Evolutionary conservation across 2,329 filamentous ascomycete species (phyloP).

Genomic region (Kalmusia sp.): DNA sequence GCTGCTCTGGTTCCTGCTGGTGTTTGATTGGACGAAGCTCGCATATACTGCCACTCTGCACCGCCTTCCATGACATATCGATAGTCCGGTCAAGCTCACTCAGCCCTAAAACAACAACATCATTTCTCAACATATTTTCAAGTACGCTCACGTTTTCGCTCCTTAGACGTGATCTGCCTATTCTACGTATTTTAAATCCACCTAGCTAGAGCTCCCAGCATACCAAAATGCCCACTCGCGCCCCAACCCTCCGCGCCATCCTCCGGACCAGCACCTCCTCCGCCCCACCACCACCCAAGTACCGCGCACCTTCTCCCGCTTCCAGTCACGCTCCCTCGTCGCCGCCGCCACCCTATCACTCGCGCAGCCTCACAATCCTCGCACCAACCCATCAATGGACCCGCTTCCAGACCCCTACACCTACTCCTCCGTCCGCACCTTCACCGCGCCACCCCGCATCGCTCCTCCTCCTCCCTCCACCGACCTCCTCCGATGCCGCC

Average conservation of each 20-base stretch:
- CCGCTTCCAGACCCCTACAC: conserved; percentile 41
- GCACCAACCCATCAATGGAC: conserved; percentile 41
- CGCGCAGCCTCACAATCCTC: conserved; percentile 32
- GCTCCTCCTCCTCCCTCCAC: conserved; percentile 14
- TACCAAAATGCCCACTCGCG: conserved; percentile 32
- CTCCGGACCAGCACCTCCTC: conserved; percentile 33
- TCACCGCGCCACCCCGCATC: conserved; percentile 36
- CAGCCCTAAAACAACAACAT: conserved; percentile 3
- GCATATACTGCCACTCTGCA: conserved; percentile 7
- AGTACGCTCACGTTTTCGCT: background rate
- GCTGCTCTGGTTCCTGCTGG: too few species aligned
- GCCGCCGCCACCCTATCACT: conserved; percentile 32
- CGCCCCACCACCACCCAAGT: conserved; percentile 31
- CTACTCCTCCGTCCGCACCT: conserved; percentile 41
- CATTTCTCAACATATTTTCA: background rate
- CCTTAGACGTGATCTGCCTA: background rate
- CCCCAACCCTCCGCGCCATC: conserved; percentile 34
- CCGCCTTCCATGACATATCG: conserved; percentile 17
- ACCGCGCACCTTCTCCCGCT: conserved; percentile 28
- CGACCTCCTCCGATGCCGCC: conserved; percentile 26
- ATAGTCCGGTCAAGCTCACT: conserved; percentile 5
- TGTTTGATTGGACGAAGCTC: background rate
- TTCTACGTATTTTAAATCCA: background rate
- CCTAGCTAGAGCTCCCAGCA: background rate
- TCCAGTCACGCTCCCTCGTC: conserved; percentile 30